Evolutionary conservation across 2,329 filamentous ascomycete species (phyloP), one percentile per base, ranked within the genome.

Genomic region (Pestalotiopsis sp.): DNA sequence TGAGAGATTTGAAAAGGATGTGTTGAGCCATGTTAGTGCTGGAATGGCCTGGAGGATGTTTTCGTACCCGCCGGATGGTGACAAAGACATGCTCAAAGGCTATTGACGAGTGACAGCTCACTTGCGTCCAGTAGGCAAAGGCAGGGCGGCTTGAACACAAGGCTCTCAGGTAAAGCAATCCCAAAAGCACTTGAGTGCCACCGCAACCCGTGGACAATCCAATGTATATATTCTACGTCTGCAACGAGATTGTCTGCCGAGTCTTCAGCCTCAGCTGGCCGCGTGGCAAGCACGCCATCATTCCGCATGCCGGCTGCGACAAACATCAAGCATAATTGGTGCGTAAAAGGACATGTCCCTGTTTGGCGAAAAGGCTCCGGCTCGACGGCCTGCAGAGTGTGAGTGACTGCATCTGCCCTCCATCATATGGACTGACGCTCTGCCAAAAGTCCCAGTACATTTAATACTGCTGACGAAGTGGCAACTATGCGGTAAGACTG

Each of bases 241-340:
- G 27, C 31, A 38, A 14, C 59, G 14, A 9, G 31, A 6, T 12
- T 11, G 12, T 36, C 17, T 61, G 23, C 20, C 13, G 2, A 41
- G 38, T 39, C 6, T n/a, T 61, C 59, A 61, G 59, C 59, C 59
- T 36, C 59, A 61, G 59, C 59, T 39, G 57, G 45, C 31, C 36
- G 59, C 25, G 17, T 17, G n/a, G 17, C 31, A n/a, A 61, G 59
- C 59, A 61, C 59, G 59, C 31, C 59, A 61, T 61, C 36, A 13
- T n/a, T 17, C 5, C 27, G n/a, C 59, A 61, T 61, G 31, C 7
- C 36, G 13, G 36, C 59, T 36, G 13, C 27, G 17, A 38, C 25
- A 4, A 31, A 27, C 12, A 7, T n/a, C 57, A 27, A 27, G 27
- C 23, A n/a, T 52, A 14, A 52, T 52, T 52, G 17, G 45, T 52